Base-by-base conservation (phyloP, 257 asterid species). In the Mentha longifolia region DNA sequence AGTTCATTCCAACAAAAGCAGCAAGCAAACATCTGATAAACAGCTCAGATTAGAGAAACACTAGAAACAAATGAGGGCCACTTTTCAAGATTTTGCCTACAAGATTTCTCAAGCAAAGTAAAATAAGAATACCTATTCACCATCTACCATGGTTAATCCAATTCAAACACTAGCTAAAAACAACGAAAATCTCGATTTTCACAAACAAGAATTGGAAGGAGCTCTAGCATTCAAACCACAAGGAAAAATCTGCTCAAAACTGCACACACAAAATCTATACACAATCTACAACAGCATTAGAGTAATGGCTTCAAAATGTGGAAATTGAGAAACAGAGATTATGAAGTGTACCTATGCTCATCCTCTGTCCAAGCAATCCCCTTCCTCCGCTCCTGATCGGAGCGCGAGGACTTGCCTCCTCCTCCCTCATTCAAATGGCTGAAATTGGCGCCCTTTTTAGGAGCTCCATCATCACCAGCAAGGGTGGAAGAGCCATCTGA, bases 291-390 rank as follows among this genome's bases (percentile, higher is more conserved):
- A 33, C 8, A 35, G 5, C 39, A 35, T 35, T 35, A 35, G 39
- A 35, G 9, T 35, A 6, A 6, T 13, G 39, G 61, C 61, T 22
- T 5, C 8, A 59, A 31, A 31, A 15, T 15, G 41, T 30, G 4
- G 3, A 13, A 41, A 63, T 52, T n/a, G 19, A 56, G 17, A n/a
- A 28, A 56, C 41, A 28, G 13, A 1, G 62, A 31, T 14, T 22
- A 50, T 50, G 17, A 12, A 42, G 17, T 28, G 47, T 42, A 94
- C 99, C 96, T 85, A 81, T 95, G 99, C 71, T 95, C 99, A 46
- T 95, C 99, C 80, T 95, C 99, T 7, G 98, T 92, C 98, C 98
- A 92, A 67, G 96, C 95, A 79, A 89, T 90, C 74, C 98, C 98
- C 70, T 92, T 92, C 4, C 97, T 93, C 13, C 99, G 95, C 67